Conservation (phyloP, 2,329 filamentous ascomycete genomes). For the Amesomyces nigricolor region DNA sequence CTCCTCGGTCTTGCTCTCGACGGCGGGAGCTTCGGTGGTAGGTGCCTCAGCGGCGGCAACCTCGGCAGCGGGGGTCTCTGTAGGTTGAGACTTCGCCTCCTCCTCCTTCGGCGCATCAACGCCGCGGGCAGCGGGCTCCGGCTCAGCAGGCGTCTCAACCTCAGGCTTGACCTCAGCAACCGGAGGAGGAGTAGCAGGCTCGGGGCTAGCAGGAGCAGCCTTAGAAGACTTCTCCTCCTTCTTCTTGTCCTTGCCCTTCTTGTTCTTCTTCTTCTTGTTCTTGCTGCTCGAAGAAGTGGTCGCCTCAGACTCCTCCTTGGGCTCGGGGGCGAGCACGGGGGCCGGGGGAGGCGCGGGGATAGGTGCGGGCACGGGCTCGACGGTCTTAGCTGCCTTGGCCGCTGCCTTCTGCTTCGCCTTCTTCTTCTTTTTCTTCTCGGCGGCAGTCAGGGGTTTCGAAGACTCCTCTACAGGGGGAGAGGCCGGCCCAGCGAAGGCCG, state of each 20-base stretch:
- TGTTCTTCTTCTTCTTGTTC: slow-evolving; percentile 24
- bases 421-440: slow-evolving; percentile 20
- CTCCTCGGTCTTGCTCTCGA: neutral
- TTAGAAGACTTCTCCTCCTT: slow-evolving; percentile 12
- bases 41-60: neutral
- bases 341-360: slow-evolving; percentile 8
- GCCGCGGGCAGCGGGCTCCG: slow-evolving; percentile 7
- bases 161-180: neutral
- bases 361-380: slow-evolving; percentile 10
- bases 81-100: slow-evolving; percentile 3
- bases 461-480: slow-evolving; percentile 12
- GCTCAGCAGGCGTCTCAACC: slow-evolving; percentile 12
- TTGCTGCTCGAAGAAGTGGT: slow-evolving; percentile 13
- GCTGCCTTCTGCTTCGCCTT: slow-evolving; percentile 20
- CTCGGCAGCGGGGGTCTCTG: neutral
- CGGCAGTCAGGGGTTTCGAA: slow-evolving; percentile 4
- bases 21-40: neutral
- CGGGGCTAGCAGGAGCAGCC: slow-evolving; percentile 1
- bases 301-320: slow-evolving; percentile 20
- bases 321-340: slow-evolving; percentile 13
- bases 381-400: slow-evolving; percentile 13
- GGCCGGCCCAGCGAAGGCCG: slow-evolving; percentile 10
- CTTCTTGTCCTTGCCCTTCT: slow-evolving; percentile 20
- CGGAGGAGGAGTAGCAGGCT: neutral
- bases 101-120: slow-evolving; percentile 6